Evolutionary conservation across 306 rosid species (phyloP).

Genomic region (Cicer cuneatum): DNA sequence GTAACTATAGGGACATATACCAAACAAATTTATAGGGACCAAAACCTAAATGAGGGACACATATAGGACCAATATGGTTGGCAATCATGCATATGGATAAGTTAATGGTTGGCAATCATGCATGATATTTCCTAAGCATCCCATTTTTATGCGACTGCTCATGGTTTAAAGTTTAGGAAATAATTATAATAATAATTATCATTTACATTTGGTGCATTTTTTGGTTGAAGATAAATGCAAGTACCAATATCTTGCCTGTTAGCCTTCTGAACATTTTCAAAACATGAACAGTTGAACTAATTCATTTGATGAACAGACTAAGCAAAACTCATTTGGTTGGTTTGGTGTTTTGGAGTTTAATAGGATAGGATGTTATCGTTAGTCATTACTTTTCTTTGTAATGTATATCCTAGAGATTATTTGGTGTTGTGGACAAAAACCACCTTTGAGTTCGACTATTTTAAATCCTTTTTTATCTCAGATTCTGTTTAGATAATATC

Average conservation of each 20-base stretch:
- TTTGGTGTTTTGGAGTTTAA: conserved; percentile 4
- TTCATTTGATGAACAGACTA: conserved; percentile 3
- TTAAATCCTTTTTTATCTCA: neutral
- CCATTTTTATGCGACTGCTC: neutral
- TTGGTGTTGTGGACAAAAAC: neutral
- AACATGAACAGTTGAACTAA: neutral
- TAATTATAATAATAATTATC: neutral
- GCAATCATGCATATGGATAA: no score
- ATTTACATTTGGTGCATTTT: neutral
- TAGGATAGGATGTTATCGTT: neutral
- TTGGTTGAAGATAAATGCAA: neutral
- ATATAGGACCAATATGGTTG: neutral
- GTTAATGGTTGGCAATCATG: neutral
- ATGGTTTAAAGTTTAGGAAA: neutral
- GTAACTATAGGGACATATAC: neutral
- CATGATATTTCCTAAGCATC: neutral
- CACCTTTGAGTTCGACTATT: conserved; percentile 18
- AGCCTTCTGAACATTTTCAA: neutral
- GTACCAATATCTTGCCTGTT: neutral
- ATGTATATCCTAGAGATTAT: neutral
- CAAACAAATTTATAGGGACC: neutral
- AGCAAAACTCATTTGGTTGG: neutral
- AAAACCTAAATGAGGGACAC: neutral
- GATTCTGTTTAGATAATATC: conserved; percentile 2
- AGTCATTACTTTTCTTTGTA: neutral